Evolutionary conservation across 2,329 filamentous ascomycete species (phyloP).

Genomic region (Phyllosticta citriasiana): DNA sequence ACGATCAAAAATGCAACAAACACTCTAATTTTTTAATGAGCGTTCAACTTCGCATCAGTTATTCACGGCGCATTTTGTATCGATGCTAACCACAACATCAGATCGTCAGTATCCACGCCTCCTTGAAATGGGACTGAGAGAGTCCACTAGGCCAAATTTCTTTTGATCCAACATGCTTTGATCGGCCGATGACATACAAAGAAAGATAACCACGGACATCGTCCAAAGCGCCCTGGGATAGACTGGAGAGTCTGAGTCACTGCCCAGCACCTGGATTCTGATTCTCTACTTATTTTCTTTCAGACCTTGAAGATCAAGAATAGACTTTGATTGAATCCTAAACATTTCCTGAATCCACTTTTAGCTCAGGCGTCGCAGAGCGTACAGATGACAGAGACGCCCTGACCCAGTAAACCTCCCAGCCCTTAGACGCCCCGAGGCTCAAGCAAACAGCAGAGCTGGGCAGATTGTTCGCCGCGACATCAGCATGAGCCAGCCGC

Average conservation of each 20-base stretch:
- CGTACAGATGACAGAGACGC: constrained; percentile 25
- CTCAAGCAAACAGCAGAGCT: constrained; percentile 55
- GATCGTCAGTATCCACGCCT: background rate
- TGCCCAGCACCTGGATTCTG: no score
- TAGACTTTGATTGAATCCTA: no score
- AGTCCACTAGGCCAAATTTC: no score
- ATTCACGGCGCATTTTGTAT: background rate
- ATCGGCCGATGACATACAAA: no score
- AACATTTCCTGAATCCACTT: background rate
- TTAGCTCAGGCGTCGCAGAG: background rate
- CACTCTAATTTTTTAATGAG: constrained; percentile 68
- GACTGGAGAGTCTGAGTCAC: no score
- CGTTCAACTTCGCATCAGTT: constrained; percentile 13
- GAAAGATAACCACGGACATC: no score
- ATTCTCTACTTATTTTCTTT: no score
- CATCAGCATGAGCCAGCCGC: constrained; percentile 41
- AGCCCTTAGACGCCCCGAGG: constrained; percentile 46
- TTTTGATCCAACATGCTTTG: no score
- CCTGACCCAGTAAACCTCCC: constrained; percentile 50
- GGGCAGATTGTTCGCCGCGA: constrained; percentile 48
- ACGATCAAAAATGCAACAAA: constrained; percentile 54
- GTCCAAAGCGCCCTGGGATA: no score
- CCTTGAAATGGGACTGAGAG: background rate
- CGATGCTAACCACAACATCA: background rate
- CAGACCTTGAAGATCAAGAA: no score